These are phyloP conservation scores for Fusarium heterosporum DNA, from an alignment of 2,329 filamentous ascomycete species.

Conservation along the genomic window DNA sequence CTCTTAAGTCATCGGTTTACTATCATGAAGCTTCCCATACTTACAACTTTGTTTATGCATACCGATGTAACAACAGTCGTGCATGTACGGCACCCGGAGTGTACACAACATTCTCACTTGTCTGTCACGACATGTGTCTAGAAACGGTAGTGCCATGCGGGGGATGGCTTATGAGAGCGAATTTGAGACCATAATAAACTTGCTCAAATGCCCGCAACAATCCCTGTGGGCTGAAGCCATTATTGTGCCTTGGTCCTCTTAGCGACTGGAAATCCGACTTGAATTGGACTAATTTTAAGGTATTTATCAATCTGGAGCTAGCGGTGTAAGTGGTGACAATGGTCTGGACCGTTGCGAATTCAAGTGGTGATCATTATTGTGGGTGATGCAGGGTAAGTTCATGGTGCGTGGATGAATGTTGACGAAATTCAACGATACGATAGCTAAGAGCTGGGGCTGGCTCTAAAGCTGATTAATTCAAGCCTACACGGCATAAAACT, in stretches of 20 bases:
- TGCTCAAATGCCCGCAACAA: conserved; percentile 57
- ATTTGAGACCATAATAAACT: conserved; percentile 51
- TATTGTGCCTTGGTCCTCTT: not conserved
- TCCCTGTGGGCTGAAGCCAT: conserved; percentile 19
- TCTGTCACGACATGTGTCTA: not conserved
- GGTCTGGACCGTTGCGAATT: not conserved
- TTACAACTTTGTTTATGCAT: not conserved
- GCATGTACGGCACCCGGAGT: not conserved
- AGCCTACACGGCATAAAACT: too few relatives aligned
- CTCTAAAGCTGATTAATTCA: too few relatives aligned
- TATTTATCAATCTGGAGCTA: not conserved
- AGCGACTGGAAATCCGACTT: conserved; percentile 1
- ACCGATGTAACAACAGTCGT: not conserved
- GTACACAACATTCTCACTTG: not conserved
- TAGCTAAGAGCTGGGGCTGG: not conserved
- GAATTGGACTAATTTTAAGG: not conserved
- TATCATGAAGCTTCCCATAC: not conserved
- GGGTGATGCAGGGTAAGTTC: conserved; percentile 23
- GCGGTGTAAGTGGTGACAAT: not conserved
- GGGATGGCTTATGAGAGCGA: conserved; percentile 28
- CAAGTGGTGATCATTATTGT: not conserved
- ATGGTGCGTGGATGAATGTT: not conserved
- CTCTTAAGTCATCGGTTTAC: too few relatives aligned
- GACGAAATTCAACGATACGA: not conserved
- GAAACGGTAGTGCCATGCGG: conserved; percentile 15